Evolutionary conservation across 164 flowering plant genomes (phyloP).

Genomic region (Nymphaea thermarum): DNA sequence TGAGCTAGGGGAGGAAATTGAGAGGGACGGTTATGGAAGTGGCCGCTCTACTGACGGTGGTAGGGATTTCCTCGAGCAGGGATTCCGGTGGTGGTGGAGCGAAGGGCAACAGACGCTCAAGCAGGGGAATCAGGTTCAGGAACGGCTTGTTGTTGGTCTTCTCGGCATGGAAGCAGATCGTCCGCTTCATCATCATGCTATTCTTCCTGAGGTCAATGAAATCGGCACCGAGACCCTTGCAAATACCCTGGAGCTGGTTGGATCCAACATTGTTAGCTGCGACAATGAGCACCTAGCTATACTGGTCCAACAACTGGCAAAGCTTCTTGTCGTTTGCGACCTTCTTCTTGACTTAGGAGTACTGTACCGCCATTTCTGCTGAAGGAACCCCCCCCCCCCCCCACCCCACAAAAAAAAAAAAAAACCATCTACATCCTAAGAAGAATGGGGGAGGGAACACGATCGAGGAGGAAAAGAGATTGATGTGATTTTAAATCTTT

Average conservation of each 20-base stretch:
- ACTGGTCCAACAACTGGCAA: background rate
- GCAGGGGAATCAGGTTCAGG: constrained; percentile 46
- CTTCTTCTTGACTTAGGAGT: background rate
- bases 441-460: too few species aligned
- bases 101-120: background rate
- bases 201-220: constrained; percentile 54
- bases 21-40: too few species aligned
- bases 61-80: too few species aligned
- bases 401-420: too few species aligned
- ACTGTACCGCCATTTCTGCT: background rate
- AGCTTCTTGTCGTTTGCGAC: background rate
- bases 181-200: constrained; percentile 62
- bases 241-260: constrained; percentile 18
- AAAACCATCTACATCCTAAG: too few species aligned
- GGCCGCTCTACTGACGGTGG: too few species aligned
- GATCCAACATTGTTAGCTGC: background rate
- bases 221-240: constrained; percentile 40
- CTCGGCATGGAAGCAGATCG: constrained; percentile 41
- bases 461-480: too few species aligned
- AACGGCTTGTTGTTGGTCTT: constrained; percentile 38
- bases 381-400: too few species aligned
- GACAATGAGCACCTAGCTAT: background rate
- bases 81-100: too few species aligned
- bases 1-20: too few species aligned
- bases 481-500: too few species aligned